Evolutionary conservation across 345 rosid genomes (phyloP).

Genomic region (Geranium brycei): DNA sequence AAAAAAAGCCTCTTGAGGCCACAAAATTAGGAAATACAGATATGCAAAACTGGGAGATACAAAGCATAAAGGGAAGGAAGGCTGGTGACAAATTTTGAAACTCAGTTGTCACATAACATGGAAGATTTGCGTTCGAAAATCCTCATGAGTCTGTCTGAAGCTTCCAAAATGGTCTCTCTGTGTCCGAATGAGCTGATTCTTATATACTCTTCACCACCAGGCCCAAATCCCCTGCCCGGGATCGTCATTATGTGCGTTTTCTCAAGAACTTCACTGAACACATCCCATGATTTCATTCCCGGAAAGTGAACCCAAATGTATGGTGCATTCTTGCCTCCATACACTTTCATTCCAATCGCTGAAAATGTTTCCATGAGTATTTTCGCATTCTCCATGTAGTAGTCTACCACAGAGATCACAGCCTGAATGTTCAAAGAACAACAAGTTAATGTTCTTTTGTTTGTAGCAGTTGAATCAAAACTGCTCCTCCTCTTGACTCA

Average conservation of each 20-base stretch:
- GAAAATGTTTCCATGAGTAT: conserved; percentile 70
- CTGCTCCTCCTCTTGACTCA: no score
- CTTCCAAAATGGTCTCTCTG: conserved; percentile 66
- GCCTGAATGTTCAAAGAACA: background rate
- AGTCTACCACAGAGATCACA: conserved; percentile 32
- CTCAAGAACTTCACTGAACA: conserved; percentile 76
- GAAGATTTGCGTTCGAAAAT: background rate
- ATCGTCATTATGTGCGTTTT: conserved; percentile 88
- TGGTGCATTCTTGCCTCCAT: conserved; percentile 84
- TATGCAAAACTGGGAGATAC: no score
- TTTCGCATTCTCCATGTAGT: conserved; percentile 76
- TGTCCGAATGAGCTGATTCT: conserved; percentile 93
- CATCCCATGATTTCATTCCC: conserved; percentile 90
- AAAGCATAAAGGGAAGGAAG: no score
- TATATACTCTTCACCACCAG: conserved; percentile 85
- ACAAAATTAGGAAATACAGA: no score
- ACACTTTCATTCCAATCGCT: conserved; percentile 69
- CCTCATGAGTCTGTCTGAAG: conserved; percentile 70
- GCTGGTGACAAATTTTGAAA: background rate
- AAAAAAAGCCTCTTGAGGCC: no score
- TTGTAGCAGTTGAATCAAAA: no score
- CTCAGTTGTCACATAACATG: background rate
- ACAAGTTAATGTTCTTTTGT: no score
- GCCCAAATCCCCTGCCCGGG: conserved; percentile 94
- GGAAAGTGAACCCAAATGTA: conserved; percentile 97